phyloP scores from a whole-genome alignment of 2,329 filamentous ascomycete species.

The Colletotrichum nymphaeae region DNA sequence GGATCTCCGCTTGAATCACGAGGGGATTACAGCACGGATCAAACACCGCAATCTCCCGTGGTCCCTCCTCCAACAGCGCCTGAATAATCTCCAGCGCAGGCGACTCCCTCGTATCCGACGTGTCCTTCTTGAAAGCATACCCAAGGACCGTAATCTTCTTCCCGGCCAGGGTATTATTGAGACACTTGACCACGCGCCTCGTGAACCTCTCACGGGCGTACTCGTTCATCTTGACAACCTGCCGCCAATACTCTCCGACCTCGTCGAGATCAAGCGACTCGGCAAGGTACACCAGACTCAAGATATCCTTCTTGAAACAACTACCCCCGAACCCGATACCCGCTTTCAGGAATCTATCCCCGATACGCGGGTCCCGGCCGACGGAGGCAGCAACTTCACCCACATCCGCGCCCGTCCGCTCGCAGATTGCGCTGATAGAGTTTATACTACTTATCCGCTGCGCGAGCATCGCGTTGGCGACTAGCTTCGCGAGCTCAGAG shows the following conservation, averaged over 20 bases:
- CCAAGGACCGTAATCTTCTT: conserved; percentile 81
- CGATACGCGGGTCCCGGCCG: conserved; percentile 78
- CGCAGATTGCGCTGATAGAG: conserved; percentile 81
- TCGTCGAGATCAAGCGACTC: conserved; percentile 76
- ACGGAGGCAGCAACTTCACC: conserved; percentile 75
- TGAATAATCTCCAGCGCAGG: conserved; percentile 76
- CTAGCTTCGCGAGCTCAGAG: conserved; percentile 82
- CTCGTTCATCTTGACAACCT: conserved; percentile 81
- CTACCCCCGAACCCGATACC: conserved; percentile 83
- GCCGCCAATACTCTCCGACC: conserved; percentile 80
- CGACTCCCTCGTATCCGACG: conserved; percentile 78
- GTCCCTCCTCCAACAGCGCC: conserved; percentile 72
- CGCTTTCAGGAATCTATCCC: conserved; percentile 77
- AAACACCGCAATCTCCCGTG: conserved; percentile 73
- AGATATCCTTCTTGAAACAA: conserved; percentile 85
- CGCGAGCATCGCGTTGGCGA: conserved; percentile 83
- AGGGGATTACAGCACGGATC: conserved; percentile 71
- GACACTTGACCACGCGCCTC: conserved; percentile 70
- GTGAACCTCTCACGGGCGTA: conserved; percentile 78
- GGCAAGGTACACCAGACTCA: conserved; percentile 80
- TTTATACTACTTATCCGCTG: conserved; percentile 87
- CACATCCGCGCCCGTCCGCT: conserved; percentile 79
- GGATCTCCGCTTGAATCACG: conserved; percentile 62
- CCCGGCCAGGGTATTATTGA: conserved; percentile 75
- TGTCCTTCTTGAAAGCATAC: conserved; percentile 85